Conservation (phyloP, 164 flowering plant genomes). For the Tinospora cordifolia region DNA sequence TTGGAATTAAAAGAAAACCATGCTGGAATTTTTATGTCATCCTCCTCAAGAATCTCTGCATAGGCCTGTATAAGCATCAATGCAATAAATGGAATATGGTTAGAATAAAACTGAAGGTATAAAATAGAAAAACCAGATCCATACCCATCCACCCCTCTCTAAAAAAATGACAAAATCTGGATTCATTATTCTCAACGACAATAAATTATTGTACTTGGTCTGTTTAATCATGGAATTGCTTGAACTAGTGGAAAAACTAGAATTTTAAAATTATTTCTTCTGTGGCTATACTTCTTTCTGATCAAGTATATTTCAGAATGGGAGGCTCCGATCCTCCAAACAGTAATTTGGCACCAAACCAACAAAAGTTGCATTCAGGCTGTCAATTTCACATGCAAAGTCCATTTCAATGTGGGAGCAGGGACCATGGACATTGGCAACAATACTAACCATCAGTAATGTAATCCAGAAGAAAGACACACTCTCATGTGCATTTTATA, state of each 20-base stretch:
- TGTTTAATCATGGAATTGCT: neutral
- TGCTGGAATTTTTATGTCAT: conserved; percentile 62
- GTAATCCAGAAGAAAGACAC: neutral
- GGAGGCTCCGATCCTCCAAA: neutral
- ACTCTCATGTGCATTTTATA: neutral
- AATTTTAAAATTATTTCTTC: neutral
- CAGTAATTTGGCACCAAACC: neutral
- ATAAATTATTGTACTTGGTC: neutral
- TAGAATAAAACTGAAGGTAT: neutral
- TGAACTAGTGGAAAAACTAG: neutral
- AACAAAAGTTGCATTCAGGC: neutral
- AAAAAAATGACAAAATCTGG: too few species aligned
- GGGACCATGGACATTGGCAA: neutral
- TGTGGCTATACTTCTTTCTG: neutral
- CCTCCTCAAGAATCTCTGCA: conserved; percentile 73
- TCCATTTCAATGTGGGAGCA: neutral
- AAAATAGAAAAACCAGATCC: neutral
- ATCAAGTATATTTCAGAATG: neutral
- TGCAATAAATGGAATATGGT: neutral
- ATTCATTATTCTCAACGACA: neutral
- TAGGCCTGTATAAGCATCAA: conserved; percentile 47
- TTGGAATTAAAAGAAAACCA: conserved; percentile 78
- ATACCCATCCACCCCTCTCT: too few species aligned
- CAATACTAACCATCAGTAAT: neutral
- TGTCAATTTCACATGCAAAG: neutral